A percentile compares a stretch with the other conserved stretches of the same genome.
phyloP scores from a whole-genome alignment of 2,329 filamentous ascomycete genomes.

The Endocalyx cinctus region DNA sequence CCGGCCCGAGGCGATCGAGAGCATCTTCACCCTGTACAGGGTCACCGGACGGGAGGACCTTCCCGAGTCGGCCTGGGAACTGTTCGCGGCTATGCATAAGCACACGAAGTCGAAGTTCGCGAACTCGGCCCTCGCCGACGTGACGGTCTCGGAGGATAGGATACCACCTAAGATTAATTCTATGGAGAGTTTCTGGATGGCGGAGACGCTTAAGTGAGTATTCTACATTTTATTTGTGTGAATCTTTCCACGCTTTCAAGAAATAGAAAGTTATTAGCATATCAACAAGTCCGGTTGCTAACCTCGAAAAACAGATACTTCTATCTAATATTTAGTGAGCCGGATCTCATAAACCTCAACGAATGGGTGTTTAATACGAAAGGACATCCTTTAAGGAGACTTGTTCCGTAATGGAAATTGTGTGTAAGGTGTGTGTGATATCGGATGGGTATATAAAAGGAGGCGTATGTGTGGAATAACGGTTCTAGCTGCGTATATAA shows the following conservation, averaged over 20 bases:
- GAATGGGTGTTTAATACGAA: constrained; percentile 46
- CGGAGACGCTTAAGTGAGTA: constrained; percentile 21
- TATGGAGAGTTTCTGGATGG: constrained; percentile 23
- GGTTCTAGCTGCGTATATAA: too few species aligned
- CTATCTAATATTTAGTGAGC: constrained; percentile 54
- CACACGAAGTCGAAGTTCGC: constrained; percentile 19
- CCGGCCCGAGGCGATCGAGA: constrained; percentile 26
- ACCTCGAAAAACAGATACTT: constrained; percentile 31
- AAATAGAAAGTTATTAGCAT: background rate
- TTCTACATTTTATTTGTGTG: background rate
- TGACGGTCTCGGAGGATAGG: constrained; percentile 14
- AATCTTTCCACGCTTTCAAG: background rate
- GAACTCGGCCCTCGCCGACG: constrained; percentile 20
- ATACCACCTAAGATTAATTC: constrained; percentile 16
- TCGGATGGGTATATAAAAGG: too few species aligned
- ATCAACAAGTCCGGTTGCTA: too few species aligned
- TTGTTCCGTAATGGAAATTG: background rate
- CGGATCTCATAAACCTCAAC: constrained; percentile 50
- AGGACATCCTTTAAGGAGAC: constrained; percentile 22
- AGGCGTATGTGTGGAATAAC: too few species aligned
- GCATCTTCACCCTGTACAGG: constrained; percentile 23
- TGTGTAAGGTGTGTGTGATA: too few species aligned
- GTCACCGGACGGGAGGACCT: constrained; percentile 17
- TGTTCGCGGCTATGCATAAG: constrained; percentile 22
- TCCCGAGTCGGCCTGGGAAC: constrained; percentile 19